Base-by-base conservation (phyloP, 129 eudicot species). In the Tanacetum coccineum region DNA sequence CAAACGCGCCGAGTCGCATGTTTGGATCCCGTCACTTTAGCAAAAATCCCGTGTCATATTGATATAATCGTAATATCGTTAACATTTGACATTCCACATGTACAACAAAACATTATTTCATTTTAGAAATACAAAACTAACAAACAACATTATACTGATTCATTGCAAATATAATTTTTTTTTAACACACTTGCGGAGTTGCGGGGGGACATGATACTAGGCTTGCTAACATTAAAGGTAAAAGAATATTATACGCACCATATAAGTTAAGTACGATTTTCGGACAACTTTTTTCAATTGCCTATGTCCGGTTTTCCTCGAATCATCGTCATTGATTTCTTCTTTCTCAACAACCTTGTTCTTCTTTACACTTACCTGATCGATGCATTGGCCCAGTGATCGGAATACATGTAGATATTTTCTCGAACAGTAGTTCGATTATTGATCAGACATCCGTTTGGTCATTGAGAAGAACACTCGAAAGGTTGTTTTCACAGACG, bases 381-480 rank as follows among this genome's bases (percentile, higher is more conserved):
- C 59, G 7, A 14, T 12, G 40, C 68, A 4, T 6, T 45, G 54
- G 68, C 40, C 40, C 54, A 28, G 13, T 30, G 15, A 50, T 61
- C 13, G 13, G 25, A 32, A 21, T 2, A n/a, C 0, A 13, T n/a
- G 3, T 9, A 8, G 2, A 13, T 6, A 10, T 14, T 49, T 46
- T 8, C 58, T 51, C 51, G 47, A 15, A 66, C 22, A 26, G 19
- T 53, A 36, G 49, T 53, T 68, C 14, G 20, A 17, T 20, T 22
- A 44, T 69, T 70, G 2, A 70, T 1, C 42, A 36, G 48, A 58
- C 76, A 69, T 5, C 77, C 69, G 12, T 26, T 72, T 3, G 77
- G 77, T 62, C 69, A 51, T n/a, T n/a, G 9, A 72, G 9, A 53
- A 6, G 13, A 55, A 22, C 6, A 73, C 71, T 55, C 28, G 30